These are phyloP conservation scores for Monosporozyma aquatica DNA, from an alignment of 805 yeast genomes.

Conservation along the genomic window DNA sequence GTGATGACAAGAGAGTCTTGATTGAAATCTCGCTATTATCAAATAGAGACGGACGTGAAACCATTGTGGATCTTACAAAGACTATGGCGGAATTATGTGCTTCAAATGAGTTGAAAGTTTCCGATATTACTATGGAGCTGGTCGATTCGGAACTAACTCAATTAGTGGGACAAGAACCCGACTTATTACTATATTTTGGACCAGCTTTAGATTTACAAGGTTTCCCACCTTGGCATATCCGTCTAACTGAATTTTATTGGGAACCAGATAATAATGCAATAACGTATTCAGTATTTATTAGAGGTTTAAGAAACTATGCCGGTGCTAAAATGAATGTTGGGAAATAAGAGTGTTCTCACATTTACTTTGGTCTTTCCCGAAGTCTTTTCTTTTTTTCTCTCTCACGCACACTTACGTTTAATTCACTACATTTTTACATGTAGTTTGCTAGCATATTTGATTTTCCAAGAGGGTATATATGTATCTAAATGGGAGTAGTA, in stretches of 20 bases:
- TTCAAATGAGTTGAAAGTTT: conserved; percentile 47
- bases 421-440: too few species aligned
- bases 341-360: conserved; percentile 34
- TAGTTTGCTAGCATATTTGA: too few species aligned
- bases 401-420: too few species aligned
- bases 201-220: conserved; percentile 88
- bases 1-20: conserved; percentile 34
- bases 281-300: conserved; percentile 70
- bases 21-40: conserved; percentile 62
- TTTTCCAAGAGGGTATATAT: too few species aligned
- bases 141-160: conserved; percentile 66
- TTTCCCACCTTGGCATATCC: conserved; percentile 95
- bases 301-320: conserved; percentile 69
- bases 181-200: conserved; percentile 71
- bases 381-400: too few species aligned
- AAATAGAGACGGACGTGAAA: conserved; percentile 76
- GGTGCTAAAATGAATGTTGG: conserved; percentile 85
- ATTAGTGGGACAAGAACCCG: conserved; percentile 88
- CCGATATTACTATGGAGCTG: conserved; percentile 64
- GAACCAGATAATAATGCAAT: conserved; percentile 78
- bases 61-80: conserved; percentile 79
- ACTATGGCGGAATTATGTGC: conserved; percentile 72
- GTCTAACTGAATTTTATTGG: conserved; percentile 86
- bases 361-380: too few species aligned
- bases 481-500: too few species aligned